These are phyloP conservation scores for Bruguiera sexangula DNA, from an alignment of 345 rosid genomes.

Conservation along the genomic window DNA sequence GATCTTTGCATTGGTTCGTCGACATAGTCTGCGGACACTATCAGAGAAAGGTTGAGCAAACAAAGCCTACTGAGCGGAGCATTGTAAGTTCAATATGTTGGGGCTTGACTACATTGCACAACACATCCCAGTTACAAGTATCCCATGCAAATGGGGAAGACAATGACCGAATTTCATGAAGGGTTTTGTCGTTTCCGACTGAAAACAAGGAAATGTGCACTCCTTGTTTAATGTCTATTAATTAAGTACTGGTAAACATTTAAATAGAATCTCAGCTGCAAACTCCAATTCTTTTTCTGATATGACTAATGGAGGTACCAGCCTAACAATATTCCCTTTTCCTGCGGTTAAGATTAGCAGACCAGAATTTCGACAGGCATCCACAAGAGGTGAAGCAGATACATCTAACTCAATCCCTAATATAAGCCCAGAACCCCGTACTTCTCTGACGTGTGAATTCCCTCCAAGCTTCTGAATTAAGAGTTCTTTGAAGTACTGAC, in stretches of 20 bases:
- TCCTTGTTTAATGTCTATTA: not conserved
- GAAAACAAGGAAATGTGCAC: too few relatives aligned
- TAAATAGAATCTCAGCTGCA: constrained; percentile 56
- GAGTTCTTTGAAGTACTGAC: constrained; percentile 54
- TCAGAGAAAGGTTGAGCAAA: too few relatives aligned
- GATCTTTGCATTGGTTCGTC: too few relatives aligned
- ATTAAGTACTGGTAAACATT: constrained; percentile 20
- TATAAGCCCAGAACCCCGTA: constrained; percentile 80
- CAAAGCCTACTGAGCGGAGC: too few relatives aligned
- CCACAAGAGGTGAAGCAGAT: constrained; percentile 57
- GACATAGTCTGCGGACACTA: too few relatives aligned
- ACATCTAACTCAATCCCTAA: constrained; percentile 76
- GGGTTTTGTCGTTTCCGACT: not conserved
- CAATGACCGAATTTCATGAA: too few relatives aligned
- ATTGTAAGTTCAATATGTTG: too few relatives aligned
- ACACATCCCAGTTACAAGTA: too few relatives aligned
- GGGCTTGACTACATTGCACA: too few relatives aligned
- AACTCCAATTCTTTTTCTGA: constrained; percentile 59
- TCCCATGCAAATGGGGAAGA: too few relatives aligned
- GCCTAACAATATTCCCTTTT: constrained; percentile 77
- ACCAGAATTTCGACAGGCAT: constrained; percentile 71
- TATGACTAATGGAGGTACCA: constrained; percentile 85
- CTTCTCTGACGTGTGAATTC: constrained; percentile 69
- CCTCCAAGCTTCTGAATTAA: constrained; percentile 56
- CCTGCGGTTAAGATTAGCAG: constrained; percentile 77